These are phyloP conservation scores for Linnemannia hyalina DNA, from an alignment of 192 early-diverging fungal species.

Conservation along the genomic window DNA sequence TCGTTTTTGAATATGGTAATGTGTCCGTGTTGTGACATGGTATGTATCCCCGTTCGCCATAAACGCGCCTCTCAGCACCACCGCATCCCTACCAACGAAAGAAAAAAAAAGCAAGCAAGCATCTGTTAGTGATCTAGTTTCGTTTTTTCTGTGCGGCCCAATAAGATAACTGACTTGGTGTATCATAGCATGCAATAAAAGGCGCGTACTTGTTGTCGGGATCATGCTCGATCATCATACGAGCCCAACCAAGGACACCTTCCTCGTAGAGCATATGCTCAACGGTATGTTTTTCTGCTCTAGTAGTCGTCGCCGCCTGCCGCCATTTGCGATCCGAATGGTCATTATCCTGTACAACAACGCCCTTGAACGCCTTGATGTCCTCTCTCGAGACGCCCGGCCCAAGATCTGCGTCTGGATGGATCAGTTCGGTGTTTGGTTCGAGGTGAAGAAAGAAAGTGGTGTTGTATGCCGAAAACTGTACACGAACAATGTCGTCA, in stretches of 20 bases:
- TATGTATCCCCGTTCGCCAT: conserved; percentile 64
- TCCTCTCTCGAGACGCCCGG: conserved; percentile 53
- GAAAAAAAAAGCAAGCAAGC: neutral
- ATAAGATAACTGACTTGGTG: too few species aligned
- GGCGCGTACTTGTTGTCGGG: conserved; percentile 24
- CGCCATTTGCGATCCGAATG: conserved; percentile 50
- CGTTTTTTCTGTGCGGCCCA: too few species aligned
- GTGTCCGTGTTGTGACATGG: conserved; percentile 67
- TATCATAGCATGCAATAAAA: neutral
- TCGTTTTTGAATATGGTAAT: conserved; percentile 67
- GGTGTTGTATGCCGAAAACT: conserved; percentile 72
- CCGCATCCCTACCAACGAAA: conserved; percentile 23
- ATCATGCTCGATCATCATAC: conserved; percentile 62
- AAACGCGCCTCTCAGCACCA: conserved; percentile 74
- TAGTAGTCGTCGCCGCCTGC: conserved; percentile 31
- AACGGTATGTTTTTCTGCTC: conserved; percentile 28
- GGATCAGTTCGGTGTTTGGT: conserved; percentile 78
- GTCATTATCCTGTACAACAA: conserved; percentile 47
- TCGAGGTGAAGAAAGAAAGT: conserved; percentile 75
- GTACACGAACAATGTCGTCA: conserved; percentile 69
- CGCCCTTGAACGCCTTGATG: conserved; percentile 69
- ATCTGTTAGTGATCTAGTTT: too few species aligned
- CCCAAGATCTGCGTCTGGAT: conserved; percentile 66
- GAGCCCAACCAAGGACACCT: conserved; percentile 71
- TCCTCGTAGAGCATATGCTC: conserved; percentile 56